Percentiles rank a stretch among this genome's conserved stretches.
Conservation (phyloP, 2,329 filamentous ascomycete species). For the Exophiala sp. region DNA sequence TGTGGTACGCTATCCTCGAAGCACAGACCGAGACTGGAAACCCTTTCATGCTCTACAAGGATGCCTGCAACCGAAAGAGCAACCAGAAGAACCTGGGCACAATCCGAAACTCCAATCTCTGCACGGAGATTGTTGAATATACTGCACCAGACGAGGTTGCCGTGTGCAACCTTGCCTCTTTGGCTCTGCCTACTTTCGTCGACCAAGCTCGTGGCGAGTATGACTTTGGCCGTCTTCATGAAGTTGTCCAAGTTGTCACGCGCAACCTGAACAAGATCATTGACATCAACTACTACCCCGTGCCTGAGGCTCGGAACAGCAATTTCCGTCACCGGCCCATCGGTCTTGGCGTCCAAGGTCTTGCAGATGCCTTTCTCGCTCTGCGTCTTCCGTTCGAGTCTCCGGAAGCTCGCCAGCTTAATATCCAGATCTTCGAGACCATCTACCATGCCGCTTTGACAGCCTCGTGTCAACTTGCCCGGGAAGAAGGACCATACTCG, state of each 20-base stretch:
- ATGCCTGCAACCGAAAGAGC: conserved; percentile 96
- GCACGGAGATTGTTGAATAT: conserved; percentile 98
- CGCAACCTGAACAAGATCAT: conserved; percentile 98
- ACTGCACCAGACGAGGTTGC: conserved; percentile 95
- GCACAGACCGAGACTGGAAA: conserved; percentile 98
- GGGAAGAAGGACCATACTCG: conserved; percentile 75
- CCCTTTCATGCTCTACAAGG: conserved; percentile 99
- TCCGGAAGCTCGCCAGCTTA: conserved; percentile 83
- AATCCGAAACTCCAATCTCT: conserved; percentile 96
- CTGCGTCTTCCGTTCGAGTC: conserved; percentile 97
- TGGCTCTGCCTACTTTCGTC: conserved; percentile 85
- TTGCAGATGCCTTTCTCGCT: conserved; percentile 95
- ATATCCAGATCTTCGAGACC: conserved; percentile 98
- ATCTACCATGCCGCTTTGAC: conserved; percentile 96
- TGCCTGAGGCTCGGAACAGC: conserved; percentile 85
- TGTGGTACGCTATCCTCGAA: conserved; percentile 98
- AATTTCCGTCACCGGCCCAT: conserved; percentile 97
- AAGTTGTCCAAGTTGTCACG: conserved; percentile 85
- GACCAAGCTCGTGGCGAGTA: conserved; percentile 79
- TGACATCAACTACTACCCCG: conserved; percentile 97
- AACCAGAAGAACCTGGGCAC: conserved; percentile 99
- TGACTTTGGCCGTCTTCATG: conserved; percentile 94
- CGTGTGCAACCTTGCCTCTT: conserved; percentile 93
- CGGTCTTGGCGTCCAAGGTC: conserved; percentile 92
- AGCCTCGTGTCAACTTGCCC: conserved; percentile 78